phyloP scores from a whole-genome alignment of 2,329 filamentous ascomycete genomes.

The Hypoxylon sp. region DNA sequence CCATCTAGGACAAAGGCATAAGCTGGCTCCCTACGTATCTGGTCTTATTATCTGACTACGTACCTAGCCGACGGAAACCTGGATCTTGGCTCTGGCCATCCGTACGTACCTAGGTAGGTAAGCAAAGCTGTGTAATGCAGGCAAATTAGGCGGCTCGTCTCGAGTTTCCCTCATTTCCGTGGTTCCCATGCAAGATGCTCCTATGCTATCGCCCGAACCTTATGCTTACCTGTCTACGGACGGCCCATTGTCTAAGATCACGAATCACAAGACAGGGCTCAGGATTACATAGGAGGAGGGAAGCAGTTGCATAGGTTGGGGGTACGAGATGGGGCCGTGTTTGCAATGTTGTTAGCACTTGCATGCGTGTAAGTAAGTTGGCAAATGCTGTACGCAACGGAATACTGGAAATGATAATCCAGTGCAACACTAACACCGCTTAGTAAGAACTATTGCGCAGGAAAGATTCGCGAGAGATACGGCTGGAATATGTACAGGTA shows the following conservation, averaged over 20 bases:
- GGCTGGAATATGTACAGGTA: conserved; percentile 17
- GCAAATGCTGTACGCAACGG: neutral
- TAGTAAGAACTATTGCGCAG: conserved; percentile 19
- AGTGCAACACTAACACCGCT: neutral
- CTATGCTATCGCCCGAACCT: conserved; percentile 49
- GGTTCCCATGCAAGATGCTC: conserved; percentile 34
- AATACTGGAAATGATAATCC: neutral
- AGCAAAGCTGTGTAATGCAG: conserved; percentile 5
- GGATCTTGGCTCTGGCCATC: neutral
- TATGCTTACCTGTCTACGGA: conserved; percentile 17
- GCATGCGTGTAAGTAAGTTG: neutral
- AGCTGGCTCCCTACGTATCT: neutral
- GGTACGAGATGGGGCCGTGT: neutral
- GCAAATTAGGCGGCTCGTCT: conserved; percentile 37
- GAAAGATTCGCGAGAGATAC: neutral
- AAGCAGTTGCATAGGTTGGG: conserved; percentile 2
- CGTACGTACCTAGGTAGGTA: neutral
- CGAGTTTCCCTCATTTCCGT: conserved; percentile 39
- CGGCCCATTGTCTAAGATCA: conserved; percentile 39
- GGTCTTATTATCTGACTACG: neutral
- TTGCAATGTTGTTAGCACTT: neutral
- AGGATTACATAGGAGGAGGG: neutral
- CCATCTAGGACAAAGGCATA: neutral
- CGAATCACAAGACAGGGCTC: conserved; percentile 34
- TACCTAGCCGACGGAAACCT: neutral